Percentiles rank a stretch among this genome's conserved stretches.
Evolutionary conservation across 2,329 filamentous ascomycete genomes (phyloP).

Genomic region (Alternaria sp.): DNA sequence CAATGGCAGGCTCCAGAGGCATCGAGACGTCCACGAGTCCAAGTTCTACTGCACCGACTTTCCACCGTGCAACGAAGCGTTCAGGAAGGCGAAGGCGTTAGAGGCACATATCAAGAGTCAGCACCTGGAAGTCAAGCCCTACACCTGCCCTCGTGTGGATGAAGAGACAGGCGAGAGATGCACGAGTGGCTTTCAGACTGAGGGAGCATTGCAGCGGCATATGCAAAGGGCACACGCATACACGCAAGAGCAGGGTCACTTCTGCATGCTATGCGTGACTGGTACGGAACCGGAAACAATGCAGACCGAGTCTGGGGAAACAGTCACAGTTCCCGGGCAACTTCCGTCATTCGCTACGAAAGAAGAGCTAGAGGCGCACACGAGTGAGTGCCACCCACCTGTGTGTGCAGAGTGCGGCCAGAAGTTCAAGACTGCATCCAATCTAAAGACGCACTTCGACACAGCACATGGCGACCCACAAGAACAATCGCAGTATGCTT

Average conservation of each 20-base stretch:
- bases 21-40: constrained; percentile 80
- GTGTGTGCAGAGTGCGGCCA: constrained; percentile 78
- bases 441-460: constrained; percentile 75
- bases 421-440: constrained; percentile 64
- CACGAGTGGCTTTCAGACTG: constrained; percentile 75
- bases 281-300: constrained; percentile 45
- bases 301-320: constrained; percentile 23
- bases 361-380: constrained; percentile 75
- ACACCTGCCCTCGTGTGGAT: constrained; percentile 71
- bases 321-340: neutral
- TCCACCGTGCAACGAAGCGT: constrained; percentile 76
- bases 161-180: constrained; percentile 66
- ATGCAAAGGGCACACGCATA: constrained; percentile 74
- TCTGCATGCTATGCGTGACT: constrained; percentile 75
- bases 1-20: constrained; percentile 77
- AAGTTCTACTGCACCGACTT: constrained; percentile 78
- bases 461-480: constrained; percentile 66
- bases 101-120: constrained; percentile 81
- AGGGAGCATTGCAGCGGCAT: constrained; percentile 76
- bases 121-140: constrained; percentile 77
- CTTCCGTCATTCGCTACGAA: constrained; percentile 71
- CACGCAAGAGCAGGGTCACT: constrained; percentile 65
- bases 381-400: constrained; percentile 74
- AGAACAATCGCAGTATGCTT: constrained; percentile 64
- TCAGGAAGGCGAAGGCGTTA: constrained; percentile 87